These are phyloP conservation scores for Casuarina equisetifolia DNA, from an alignment of 306 rosid species.

Conservation along the genomic window DNA sequence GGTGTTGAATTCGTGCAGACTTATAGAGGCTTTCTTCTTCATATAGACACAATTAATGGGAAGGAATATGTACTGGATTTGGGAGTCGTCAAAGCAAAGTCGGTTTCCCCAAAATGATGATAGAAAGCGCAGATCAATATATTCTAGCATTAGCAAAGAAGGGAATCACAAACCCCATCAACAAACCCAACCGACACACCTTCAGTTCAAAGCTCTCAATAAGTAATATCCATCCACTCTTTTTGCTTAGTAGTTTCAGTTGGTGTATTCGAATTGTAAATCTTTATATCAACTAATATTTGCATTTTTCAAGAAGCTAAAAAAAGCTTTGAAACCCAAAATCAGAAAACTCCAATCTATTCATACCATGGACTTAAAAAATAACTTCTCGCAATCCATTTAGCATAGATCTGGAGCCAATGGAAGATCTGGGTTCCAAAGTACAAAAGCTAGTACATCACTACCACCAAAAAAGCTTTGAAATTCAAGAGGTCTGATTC, in stretches of 20 bases:
- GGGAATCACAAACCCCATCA: background rate
- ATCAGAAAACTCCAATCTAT: background rate
- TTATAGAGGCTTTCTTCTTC: background rate
- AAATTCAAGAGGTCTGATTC: background rate
- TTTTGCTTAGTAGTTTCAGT: background rate
- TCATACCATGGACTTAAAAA: slow-evolving; percentile 4
- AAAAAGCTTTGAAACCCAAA: background rate
- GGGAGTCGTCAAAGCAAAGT: background rate
- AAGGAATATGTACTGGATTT: background rate
- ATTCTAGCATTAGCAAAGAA: background rate
- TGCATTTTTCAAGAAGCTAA: background rate
- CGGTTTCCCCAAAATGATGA: background rate
- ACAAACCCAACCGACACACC: background rate
- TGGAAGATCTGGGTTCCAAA: background rate
- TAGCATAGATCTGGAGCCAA: slow-evolving; percentile 2
- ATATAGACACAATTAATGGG: background rate
- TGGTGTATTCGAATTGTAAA: background rate
- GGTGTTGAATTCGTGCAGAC: background rate
- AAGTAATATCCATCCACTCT: background rate
- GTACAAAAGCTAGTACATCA: background rate
- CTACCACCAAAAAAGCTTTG: background rate
- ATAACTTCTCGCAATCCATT: background rate
- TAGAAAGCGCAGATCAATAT: background rate
- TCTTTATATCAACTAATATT: background rate
- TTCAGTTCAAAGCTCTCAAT: background rate